These are phyloP conservation scores for Neurospora sp. DNA, from an alignment of 495 filamentous ascomycete species.

Conservation along the genomic window DNA sequence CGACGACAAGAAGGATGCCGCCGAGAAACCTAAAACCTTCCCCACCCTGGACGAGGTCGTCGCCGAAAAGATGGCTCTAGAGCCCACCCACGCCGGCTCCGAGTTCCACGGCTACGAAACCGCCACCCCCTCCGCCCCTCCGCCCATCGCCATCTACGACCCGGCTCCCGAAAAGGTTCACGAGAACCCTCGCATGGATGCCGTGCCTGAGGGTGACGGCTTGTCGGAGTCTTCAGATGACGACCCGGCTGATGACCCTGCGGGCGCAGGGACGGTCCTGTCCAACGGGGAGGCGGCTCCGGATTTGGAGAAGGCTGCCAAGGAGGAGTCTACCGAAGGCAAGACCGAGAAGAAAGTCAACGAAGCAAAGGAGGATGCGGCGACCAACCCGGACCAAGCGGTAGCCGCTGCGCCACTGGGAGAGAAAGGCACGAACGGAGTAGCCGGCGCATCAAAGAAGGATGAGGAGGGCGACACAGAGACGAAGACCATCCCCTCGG, in stretches of 20 bases:
- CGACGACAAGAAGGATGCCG: constrained; percentile 1
- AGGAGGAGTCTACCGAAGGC: constrained; percentile 1
- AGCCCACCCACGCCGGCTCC: background rate
- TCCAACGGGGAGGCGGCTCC: background rate
- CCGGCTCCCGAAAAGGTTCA: background rate
- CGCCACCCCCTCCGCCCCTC: background rate
- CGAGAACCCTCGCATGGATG: background rate
- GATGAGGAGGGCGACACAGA: constrained; percentile 9
- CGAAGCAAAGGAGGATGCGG: background rate
- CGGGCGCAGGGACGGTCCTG: background rate
- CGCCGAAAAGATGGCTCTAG: background rate
- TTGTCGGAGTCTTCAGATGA: background rate
- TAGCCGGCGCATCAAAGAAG: constrained; percentile 1
- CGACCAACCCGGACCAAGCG: constrained; percentile 1
- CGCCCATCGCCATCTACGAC: background rate
- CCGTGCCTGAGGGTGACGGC: background rate
- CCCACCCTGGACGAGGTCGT: background rate
- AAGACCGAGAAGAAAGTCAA: constrained; percentile 1
- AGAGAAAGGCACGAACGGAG: constrained; percentile 1
- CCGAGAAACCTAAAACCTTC: background rate
- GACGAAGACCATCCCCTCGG: constrained; percentile 7
- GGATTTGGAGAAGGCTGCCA: background rate
- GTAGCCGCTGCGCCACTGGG: constrained; percentile 1
- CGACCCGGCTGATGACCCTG: background rate
- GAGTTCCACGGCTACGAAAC: background rate